These are phyloP conservation scores for Talaromyces sp. DNA, from an alignment of 2,329 filamentous ascomycete genomes.

Conservation along the genomic window DNA sequence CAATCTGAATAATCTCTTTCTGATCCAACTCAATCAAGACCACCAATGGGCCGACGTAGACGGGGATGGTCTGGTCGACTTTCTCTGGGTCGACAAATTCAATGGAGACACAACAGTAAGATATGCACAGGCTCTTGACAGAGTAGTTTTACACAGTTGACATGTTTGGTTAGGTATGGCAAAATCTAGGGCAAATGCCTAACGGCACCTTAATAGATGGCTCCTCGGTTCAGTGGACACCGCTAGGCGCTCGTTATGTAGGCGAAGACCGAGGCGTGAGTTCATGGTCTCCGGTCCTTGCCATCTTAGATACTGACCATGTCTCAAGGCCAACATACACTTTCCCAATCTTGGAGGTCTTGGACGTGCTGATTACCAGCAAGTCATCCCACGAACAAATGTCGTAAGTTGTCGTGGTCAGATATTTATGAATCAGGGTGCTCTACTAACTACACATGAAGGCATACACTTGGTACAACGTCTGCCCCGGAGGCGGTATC, in stretches of 20 bases:
- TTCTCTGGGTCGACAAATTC: constrained; percentile 4
- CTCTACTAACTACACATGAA: not conserved
- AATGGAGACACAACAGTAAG: not conserved
- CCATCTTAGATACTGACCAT: not conserved
- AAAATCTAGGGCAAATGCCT: not conserved
- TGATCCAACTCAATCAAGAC: not conserved
- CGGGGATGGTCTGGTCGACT: not conserved
- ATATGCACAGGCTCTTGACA: not conserved
- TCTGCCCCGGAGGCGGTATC: not conserved
- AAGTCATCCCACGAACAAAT: not conserved
- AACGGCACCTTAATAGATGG: not conserved
- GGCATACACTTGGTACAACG: constrained; percentile 1
- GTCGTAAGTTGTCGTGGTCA: not conserved
- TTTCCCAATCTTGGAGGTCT: not conserved
- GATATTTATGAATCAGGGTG: not conserved
- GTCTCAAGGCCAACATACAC: not conserved
- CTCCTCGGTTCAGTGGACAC: not conserved
- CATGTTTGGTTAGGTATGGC: not conserved
- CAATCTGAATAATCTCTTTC: not conserved
- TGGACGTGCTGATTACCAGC: not conserved
- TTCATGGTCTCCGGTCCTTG: not conserved
- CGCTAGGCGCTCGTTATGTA: not conserved
- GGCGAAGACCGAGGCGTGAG: not conserved
- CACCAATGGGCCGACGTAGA: constrained; percentile 4
- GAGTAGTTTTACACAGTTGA: not conserved